These are phyloP conservation scores for Penicillium sp. DNA, from an alignment of 2,329 filamentous ascomycete genomes.

Conservation along the genomic window DNA sequence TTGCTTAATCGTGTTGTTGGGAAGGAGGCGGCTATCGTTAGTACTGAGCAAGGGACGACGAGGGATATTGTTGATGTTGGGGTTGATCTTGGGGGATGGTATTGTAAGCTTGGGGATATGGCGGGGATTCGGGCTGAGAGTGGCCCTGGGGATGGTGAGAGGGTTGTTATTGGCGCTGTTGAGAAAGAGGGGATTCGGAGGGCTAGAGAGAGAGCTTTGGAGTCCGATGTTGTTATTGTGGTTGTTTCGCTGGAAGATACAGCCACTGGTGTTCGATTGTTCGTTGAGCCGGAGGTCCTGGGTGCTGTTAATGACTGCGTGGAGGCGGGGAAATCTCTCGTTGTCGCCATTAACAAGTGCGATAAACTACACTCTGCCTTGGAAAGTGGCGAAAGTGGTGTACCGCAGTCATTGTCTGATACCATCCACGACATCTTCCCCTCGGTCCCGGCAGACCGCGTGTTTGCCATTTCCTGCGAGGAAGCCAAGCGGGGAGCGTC, in stretches of 20 bases:
- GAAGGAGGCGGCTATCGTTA: conserved; percentile 92
- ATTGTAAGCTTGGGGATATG: conserved; percentile 93
- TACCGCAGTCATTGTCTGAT: conserved; percentile 35
- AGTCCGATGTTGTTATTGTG: conserved; percentile 82
- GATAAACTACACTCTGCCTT: conserved; percentile 46
- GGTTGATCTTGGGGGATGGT: conserved; percentile 83
- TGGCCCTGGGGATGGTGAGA: conserved; percentile 13
- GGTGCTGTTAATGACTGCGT: conserved; percentile 54
- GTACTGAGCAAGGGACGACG: conserved; percentile 87
- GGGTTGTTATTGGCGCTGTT: conserved; percentile 62
- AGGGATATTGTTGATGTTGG: conserved; percentile 90
- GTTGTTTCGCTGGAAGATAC: conserved; percentile 69
- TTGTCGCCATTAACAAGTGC: conserved; percentile 62
- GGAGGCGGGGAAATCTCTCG: conserved; percentile 52
- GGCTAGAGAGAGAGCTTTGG: conserved; percentile 74
- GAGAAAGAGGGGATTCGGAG: conserved; percentile 89
- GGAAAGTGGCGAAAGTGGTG: conserved; percentile 15
- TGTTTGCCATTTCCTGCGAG: conserved; percentile 72
- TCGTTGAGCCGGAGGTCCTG: conserved; percentile 58
- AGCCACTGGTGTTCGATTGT: conserved; percentile 31
- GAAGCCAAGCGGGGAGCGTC: conserved; percentile 46
- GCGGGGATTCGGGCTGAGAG: conserved; percentile 70
- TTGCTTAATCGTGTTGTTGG: conserved; percentile 88
- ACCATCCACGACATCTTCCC: conserved; percentile 45
- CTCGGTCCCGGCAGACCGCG: conserved; percentile 45